Evolutionary conservation across 495 filamentous ascomycete species (phyloP).

Genomic region (Parachaetomium inaequale): DNA sequence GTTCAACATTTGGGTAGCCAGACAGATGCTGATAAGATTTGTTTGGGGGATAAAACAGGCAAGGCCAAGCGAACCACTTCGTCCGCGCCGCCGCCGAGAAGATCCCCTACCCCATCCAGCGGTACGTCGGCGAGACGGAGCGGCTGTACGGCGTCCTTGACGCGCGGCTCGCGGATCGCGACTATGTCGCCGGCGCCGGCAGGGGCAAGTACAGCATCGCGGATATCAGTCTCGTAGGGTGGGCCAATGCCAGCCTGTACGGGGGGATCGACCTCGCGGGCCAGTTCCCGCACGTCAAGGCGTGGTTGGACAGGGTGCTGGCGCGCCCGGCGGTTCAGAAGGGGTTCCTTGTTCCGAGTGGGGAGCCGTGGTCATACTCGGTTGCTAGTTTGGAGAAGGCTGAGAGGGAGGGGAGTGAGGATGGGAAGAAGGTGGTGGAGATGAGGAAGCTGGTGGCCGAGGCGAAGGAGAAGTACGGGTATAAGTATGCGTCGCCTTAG

Average conservation of each 20-base stretch:
- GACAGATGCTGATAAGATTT: background rate
- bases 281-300: slow-evolving; percentile 63
- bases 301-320: slow-evolving; percentile 61
- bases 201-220: slow-evolving; percentile 68
- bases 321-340: slow-evolving; percentile 62
- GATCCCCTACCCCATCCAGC: slow-evolving; percentile 71
- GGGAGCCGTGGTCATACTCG: background rate
- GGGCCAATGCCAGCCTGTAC: slow-evolving; percentile 37
- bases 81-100: slow-evolving; percentile 68
- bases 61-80: slow-evolving; percentile 88
- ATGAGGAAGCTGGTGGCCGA: slow-evolving; percentile 27
- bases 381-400: slow-evolving; percentile 17
- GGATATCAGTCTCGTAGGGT: slow-evolving; percentile 72
- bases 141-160: slow-evolving; percentile 77
- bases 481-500: slow-evolving; percentile 39
- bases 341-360: slow-evolving; percentile 62
- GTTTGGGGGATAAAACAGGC: too few species aligned
- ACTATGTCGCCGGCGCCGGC: slow-evolving; percentile 62
- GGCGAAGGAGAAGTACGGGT: slow-evolving; percentile 38
- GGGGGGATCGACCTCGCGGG: slow-evolving; percentile 51
- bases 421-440: slow-evolving; percentile 28
- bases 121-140: slow-evolving; percentile 73
- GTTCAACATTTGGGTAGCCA: background rate
- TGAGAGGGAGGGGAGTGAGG: slow-evolving; percentile 15
- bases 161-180: slow-evolving; percentile 53